A percentile compares a stretch with the other conserved stretches of the same genome.
Conservation (phyloP, 768 basidiomycete genomes). For the Dentipellis sp. region DNA sequence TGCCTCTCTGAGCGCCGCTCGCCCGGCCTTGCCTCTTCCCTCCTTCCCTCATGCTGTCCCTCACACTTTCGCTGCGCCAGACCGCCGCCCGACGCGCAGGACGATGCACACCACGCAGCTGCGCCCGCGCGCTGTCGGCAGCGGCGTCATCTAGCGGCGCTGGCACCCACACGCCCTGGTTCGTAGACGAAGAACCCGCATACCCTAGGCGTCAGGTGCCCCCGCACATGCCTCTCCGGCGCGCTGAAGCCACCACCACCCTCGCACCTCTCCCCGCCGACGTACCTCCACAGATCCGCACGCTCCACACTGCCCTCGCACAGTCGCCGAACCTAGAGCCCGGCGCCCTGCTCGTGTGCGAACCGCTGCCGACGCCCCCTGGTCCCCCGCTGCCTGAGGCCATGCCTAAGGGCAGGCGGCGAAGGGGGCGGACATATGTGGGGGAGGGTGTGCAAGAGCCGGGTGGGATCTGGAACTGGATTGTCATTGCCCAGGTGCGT, state of each 20-base stretch:
- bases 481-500: conserved; percentile 60
- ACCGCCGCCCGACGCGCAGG: not conserved
- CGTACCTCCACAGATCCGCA: conserved; percentile 41
- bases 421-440: conserved; percentile 56
- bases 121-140: not conserved
- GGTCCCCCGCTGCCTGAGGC: conserved; percentile 54
- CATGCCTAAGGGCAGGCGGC: conserved; percentile 51
- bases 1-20: not conserved
- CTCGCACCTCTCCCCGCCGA: conserved; percentile 39
- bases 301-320: conserved; percentile 47
- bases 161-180: conserved; percentile 43
- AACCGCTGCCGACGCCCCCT: conserved; percentile 37
- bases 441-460: conserved; percentile 49
- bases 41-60: not conserved
- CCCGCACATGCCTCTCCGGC: conserved; percentile 17
- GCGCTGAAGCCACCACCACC: conserved; percentile 19
- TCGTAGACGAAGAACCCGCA: conserved; percentile 37
- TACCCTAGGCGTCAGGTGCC: conserved; percentile 6
- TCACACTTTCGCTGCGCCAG: not conserved
- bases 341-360: conserved; percentile 42
- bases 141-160: not conserved
- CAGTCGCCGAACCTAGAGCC: conserved; percentile 64
- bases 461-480: conserved; percentile 68
- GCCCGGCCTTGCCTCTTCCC: not conserved
- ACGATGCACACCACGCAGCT: not conserved